phyloP scores from a whole-genome alignment of 1,284 basidiomycete genomes.

The Somion occarium region DNA sequence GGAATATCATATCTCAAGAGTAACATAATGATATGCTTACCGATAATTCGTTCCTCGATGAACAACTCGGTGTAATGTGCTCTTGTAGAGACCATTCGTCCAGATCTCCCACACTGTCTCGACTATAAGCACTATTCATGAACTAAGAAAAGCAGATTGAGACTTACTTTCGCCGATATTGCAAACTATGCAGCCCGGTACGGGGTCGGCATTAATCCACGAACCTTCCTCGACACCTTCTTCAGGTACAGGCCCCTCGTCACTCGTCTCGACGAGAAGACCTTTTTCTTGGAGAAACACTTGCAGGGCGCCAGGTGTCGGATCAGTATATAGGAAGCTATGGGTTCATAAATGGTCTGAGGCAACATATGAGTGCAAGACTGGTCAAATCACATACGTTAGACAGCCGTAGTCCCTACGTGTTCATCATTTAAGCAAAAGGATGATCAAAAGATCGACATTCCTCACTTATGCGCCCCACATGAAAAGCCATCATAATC shows the following conservation, averaged over 20 bases:
- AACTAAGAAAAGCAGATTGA: not conserved
- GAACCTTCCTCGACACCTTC: slow-evolving; percentile 52
- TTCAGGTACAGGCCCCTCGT: slow-evolving; percentile 35
- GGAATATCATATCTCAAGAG: slow-evolving; percentile 1
- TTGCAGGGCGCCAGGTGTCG: slow-evolving; percentile 73
- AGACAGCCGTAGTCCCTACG: slow-evolving; percentile 80
- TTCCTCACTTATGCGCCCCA: slow-evolving; percentile 71
- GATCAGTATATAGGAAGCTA: slow-evolving; percentile 78
- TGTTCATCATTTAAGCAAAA: slow-evolving; percentile 6
- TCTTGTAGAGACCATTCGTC: slow-evolving; percentile 75
- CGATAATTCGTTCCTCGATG: slow-evolving; percentile 71
- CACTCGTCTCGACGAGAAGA: slow-evolving; percentile 31
- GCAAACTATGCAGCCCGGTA: slow-evolving; percentile 74
- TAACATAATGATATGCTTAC: slow-evolving; percentile 30
- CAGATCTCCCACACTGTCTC: slow-evolving; percentile 78
- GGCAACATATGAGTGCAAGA: too few species aligned
- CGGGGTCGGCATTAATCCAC: slow-evolving; percentile 79
- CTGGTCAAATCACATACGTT: slow-evolving; percentile 54
- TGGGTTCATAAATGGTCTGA: not conserved
- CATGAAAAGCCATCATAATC: slow-evolving; percentile 78
- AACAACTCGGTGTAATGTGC: slow-evolving; percentile 76
- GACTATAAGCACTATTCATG: not conserved
- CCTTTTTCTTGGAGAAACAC: slow-evolving; percentile 61
- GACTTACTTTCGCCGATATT: slow-evolving; percentile 80
- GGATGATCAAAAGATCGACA: not conserved